These are phyloP conservation scores for Boletus sp. DNA, from an alignment of 768 basidiomycete species.

Conservation along the genomic window DNA sequence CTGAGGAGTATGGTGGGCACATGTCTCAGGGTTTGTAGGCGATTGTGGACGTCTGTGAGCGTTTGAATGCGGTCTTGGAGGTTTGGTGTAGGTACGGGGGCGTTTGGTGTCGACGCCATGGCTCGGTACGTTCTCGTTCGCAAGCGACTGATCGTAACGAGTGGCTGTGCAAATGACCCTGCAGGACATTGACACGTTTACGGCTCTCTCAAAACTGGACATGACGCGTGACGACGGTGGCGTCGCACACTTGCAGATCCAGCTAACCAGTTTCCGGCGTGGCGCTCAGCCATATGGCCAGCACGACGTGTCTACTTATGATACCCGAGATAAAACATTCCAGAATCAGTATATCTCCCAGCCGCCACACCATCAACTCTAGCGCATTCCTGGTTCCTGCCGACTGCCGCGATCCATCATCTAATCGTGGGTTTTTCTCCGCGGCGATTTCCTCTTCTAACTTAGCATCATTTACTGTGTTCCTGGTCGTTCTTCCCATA, in stretches of 20 bases:
- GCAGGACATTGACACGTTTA: background rate
- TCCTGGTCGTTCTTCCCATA: background rate
- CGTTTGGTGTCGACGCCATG: conserved; percentile 5
- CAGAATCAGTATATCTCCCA: background rate
- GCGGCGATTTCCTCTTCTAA: conserved; percentile 2
- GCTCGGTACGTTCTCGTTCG: background rate
- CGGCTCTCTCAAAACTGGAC: background rate
- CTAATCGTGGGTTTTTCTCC: conserved; percentile 7
- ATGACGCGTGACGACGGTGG: conserved; percentile 11
- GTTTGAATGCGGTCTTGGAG: conserved; percentile 46
- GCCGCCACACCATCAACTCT: conserved; percentile 13
- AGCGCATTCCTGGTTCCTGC: background rate
- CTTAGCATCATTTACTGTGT: background rate
- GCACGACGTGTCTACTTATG: background rate
- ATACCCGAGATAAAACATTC: background rate
- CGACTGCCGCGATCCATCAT: background rate
- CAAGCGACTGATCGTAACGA: background rate
- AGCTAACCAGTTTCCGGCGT: background rate
- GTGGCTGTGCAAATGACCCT: conserved; percentile 21
- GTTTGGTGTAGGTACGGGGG: conserved; percentile 12
- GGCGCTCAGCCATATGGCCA: conserved; percentile 7
- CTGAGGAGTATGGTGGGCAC: conserved; percentile 46
- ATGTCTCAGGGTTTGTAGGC: conserved; percentile 45
- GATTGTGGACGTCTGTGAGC: conserved; percentile 45
- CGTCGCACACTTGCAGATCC: background rate